Evolutionary conservation across 176 grass and related monocot species (phyloP).

Genomic region (Oryza glaberrima): DNA sequence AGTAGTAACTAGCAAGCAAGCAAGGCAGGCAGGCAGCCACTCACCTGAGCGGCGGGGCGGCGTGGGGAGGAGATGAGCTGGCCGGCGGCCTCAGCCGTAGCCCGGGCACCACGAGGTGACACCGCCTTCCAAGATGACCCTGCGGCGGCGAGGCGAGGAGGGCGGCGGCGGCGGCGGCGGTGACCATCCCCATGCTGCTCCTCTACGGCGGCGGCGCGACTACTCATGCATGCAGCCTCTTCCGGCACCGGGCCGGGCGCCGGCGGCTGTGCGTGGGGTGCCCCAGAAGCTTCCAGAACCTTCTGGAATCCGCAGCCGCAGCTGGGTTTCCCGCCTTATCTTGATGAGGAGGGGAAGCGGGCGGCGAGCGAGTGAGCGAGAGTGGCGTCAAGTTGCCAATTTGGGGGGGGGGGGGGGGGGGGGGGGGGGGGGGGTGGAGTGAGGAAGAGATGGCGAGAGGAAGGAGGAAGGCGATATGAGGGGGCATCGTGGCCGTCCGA

Average conservation of each 20-base stretch:
- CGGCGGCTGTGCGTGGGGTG: neutral
- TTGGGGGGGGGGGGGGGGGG: neutral
- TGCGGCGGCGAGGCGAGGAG: slow-evolving; percentile 40
- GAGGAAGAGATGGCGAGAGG: neutral
- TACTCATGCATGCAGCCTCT: slow-evolving; percentile 77
- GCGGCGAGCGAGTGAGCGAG: neutral
- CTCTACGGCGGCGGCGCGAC: slow-evolving; percentile 48
- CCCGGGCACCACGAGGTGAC: slow-evolving; percentile 3
- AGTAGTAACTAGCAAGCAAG: neutral
- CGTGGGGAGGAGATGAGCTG: neutral
- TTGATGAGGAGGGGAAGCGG: slow-evolving; percentile 22
- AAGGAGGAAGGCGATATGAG: neutral
- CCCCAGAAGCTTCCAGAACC: slow-evolving; percentile 13
- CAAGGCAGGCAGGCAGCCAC: neutral
- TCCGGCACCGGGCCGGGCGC: neutral
- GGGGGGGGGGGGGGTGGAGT: neutral
- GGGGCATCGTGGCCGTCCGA: neutral
- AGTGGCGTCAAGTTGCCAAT: slow-evolving; percentile 32
- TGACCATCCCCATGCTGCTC: slow-evolving; percentile 60
- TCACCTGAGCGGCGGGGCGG: slow-evolving; percentile 51
- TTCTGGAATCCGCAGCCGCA: neutral
- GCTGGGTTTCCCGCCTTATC: slow-evolving; percentile 40
- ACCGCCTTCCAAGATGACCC: neutral
- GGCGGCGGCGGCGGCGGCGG: slow-evolving; percentile 26
- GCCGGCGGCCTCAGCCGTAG: slow-evolving; percentile 36